phyloP scores from a whole-genome alignment of 2,329 filamentous ascomycete genomes.

The Penicillium sp. region DNA sequence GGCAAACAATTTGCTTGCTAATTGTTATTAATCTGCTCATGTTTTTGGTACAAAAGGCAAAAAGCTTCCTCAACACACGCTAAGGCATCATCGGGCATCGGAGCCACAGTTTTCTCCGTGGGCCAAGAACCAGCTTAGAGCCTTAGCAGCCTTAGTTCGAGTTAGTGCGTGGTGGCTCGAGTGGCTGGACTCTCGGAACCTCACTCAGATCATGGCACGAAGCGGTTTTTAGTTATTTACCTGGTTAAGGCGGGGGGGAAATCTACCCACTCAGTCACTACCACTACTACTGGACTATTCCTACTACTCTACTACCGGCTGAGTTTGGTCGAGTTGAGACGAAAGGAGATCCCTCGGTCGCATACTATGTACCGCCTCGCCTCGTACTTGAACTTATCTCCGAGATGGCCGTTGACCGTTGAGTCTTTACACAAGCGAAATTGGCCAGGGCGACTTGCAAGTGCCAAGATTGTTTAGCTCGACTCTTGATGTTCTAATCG shows the following conservation, averaged over 20 bases:
- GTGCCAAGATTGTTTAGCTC: background rate
- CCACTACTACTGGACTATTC: no score
- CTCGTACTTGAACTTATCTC: no score
- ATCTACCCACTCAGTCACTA: background rate
- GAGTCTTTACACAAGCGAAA: background rate
- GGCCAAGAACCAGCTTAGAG: background rate
- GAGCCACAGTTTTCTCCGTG: slow-evolving; percentile 23
- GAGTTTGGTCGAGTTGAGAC: background rate
- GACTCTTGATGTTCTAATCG: background rate
- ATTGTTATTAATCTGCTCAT: no score
- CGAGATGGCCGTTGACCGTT: no score
- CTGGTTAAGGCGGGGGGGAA: background rate
- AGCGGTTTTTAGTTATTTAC: background rate
- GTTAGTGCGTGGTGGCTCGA: background rate
- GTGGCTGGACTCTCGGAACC: background rate
- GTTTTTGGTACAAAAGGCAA: background rate
- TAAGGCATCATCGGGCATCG: slow-evolving; percentile 18
- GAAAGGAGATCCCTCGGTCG: slow-evolving; percentile 1
- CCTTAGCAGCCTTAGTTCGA: no score
- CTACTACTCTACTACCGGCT: background rate
- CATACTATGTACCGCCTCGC: background rate
- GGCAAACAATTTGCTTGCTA: no score
- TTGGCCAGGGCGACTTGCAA: background rate
- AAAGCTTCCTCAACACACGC: background rate
- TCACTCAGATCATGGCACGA: slow-evolving; percentile 1